These are phyloP conservation scores for Millerozyma acaciae DNA, from an alignment of 805 yeast species.

Conservation along the genomic window DNA sequence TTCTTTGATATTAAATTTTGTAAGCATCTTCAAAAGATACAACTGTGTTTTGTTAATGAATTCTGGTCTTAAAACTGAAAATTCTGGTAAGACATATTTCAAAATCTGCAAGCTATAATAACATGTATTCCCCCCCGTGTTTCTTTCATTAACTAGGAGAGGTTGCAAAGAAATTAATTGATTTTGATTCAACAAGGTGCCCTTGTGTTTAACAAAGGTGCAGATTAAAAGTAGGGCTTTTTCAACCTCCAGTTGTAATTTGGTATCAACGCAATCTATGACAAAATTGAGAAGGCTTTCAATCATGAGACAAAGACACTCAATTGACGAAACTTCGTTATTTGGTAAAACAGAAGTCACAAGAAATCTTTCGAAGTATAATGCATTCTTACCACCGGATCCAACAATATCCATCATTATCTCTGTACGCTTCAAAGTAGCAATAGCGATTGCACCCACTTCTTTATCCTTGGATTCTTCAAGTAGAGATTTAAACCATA, in stretches of 20 bases:
- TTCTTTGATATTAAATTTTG: conserved; percentile 58
- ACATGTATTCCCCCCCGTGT: conserved; percentile 38
- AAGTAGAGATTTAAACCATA: conserved; percentile 18
- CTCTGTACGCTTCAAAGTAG: conserved; percentile 13
- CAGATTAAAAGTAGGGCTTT: conserved; percentile 49
- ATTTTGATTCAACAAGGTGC: conserved; percentile 56
- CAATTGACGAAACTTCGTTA: conserved; percentile 13
- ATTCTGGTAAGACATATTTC: conserved; percentile 43
- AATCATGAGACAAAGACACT: conserved; percentile 23
- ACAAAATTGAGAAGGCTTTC: conserved; percentile 33
- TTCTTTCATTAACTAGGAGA: conserved; percentile 48
- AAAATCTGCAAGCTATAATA: conserved; percentile 54
- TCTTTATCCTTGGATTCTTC: conserved; percentile 2
- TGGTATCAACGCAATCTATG: conserved; percentile 30
- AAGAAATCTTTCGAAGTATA: conserved; percentile 46
- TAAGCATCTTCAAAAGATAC: conserved; percentile 50
- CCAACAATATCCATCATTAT: conserved; percentile 38
- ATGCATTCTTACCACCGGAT: conserved; percentile 31
- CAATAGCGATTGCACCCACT: background rate
- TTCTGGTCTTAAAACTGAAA: conserved; percentile 44
- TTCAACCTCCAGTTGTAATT: conserved; percentile 23
- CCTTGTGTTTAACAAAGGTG: conserved; percentile 50
- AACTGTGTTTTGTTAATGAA: conserved; percentile 49
- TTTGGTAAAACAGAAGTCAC: conserved; percentile 38
- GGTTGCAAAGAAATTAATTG: conserved; percentile 66